These are phyloP conservation scores for Raffaelea albimanens DNA, from an alignment of 2,329 filamentous ascomycete genomes.

Conservation along the genomic window DNA sequence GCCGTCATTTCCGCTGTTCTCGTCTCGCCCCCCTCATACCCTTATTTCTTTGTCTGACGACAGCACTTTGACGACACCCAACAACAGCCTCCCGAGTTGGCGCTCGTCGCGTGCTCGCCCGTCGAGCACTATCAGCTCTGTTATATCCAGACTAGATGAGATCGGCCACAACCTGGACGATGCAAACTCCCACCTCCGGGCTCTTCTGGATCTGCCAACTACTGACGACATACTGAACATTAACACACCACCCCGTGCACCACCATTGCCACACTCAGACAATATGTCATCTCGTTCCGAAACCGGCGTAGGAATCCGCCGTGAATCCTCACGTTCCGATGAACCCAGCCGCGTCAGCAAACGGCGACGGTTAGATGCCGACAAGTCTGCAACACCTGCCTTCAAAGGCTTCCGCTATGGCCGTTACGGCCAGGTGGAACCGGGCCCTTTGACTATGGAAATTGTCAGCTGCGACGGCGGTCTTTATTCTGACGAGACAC, in stretches of 20 bases:
- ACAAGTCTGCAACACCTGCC: constrained; percentile 35
- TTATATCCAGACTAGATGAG: constrained; percentile 7
- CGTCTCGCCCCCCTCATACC: background rate
- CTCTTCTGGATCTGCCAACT: constrained; percentile 27
- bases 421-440: constrained; percentile 76
- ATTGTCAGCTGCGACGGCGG: constrained; percentile 85
- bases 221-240: constrained; percentile 8
- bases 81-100: background rate
- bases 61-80: background rate
- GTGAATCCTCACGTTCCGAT: constrained; percentile 6
- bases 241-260: background rate
- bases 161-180: constrained; percentile 25
- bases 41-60: no score
- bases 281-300: constrained; percentile 3
- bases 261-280: background rate
- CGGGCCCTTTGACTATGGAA: constrained; percentile 75
- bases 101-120: background rate
- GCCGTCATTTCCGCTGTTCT: background rate
- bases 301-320: constrained; percentile 3
- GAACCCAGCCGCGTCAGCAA: constrained; percentile 44
- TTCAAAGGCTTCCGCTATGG: constrained; percentile 67
- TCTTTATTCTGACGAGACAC: constrained; percentile 49
- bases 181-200: constrained; percentile 32
- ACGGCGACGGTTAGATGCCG: constrained; percentile 60
- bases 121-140: background rate